phyloP scores from a whole-genome alignment of 345 rosid genomes.

The Iberis pinnata region DNA sequence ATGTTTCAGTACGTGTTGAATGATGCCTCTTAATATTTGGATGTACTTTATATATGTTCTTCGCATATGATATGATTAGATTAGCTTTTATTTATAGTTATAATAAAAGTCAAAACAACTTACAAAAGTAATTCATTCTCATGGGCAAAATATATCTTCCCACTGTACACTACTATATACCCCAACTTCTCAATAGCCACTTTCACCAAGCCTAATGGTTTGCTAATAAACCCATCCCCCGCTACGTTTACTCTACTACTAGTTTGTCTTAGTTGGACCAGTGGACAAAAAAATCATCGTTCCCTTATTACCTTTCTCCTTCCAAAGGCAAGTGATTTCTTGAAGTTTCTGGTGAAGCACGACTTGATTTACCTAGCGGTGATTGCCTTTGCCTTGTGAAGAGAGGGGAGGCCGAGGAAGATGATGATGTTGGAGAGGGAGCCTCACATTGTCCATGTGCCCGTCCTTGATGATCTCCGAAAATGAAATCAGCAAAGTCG shows the following conservation, averaged over 20 bases:
- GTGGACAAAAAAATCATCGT: constrained; percentile 36
- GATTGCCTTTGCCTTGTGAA: constrained; percentile 40
- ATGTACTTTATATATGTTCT: not conserved
- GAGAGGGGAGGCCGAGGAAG: constrained; percentile 51
- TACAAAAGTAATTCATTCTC: constrained; percentile 19
- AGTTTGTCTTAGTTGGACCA: constrained; percentile 24
- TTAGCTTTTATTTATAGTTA: constrained; percentile 13
- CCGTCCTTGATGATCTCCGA: constrained; percentile 44
- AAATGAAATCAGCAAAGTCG: constrained; percentile 63
- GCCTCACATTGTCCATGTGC: constrained; percentile 45
- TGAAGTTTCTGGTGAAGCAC: constrained; percentile 24
- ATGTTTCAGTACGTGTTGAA: not conserved
- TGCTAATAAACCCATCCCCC: constrained; percentile 16
- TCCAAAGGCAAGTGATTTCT: constrained; percentile 23
- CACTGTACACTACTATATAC: constrained; percentile 31
- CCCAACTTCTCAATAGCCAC: constrained; percentile 8
- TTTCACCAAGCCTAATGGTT: constrained; percentile 19
- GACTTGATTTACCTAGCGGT: constrained; percentile 26
- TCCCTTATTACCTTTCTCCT: constrained; percentile 25
- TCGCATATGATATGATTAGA: not conserved
- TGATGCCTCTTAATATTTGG: constrained; percentile 7
- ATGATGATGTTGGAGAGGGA: constrained; percentile 52
- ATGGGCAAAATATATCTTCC: constrained; percentile 24
- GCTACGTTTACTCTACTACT: constrained; percentile 28
- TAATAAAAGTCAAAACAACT: constrained; percentile 13